Base-by-base conservation (phyloP, 768 basidiomycete species). In the Chlorophyllum brunneum region DNA sequence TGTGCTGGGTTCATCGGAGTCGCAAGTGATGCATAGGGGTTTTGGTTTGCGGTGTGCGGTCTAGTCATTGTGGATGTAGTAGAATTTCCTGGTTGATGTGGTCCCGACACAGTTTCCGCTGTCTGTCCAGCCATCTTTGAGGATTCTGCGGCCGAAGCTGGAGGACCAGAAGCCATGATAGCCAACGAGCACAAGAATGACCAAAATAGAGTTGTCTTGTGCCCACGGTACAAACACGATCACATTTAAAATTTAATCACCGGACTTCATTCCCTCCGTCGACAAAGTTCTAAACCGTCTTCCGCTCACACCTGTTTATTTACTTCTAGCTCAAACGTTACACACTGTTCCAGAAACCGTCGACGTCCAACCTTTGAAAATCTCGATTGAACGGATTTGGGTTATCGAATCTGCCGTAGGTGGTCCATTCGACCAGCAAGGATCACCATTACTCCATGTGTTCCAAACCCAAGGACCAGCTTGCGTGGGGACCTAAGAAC, bases 401-500 rank as follows among this genome's bases (percentile, higher is more conserved):
- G 69, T 69, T 40, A 66, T 51, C 16, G 68, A 70, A 51, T 71
- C 62, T 1, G 66, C 59, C 1, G 54, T 65, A 4, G 70, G 70
- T 24, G 70, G 70, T 9, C 68, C 69, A 29, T 62, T 64, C 13
- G 70, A 71, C 70, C 70, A 71, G 47, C 54, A 51, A 7, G 62
- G 62, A 48, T 67, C 65, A 22, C 69, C 70, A 49, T 59, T 68
- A 55, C 68, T 69, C 69, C 69, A 69, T 15, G 57, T 57, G 53
- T 71, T 71, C 69, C 69, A 69, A 23, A 70, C 59, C 66, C 66
- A 70, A 33, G 51, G 59, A 3, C 63, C 67, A 20, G 63, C 59
- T 27, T 57, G 48, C 5, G 61, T 63, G 2, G 70, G 68, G 24
- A 69, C 63, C 68, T 71, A 42, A 24, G 37, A 20, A 41, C 1